Evolutionary conservation across 2,329 filamentous ascomycete species (phyloP).

Genomic region (Ceratocystis huliohia): DNA sequence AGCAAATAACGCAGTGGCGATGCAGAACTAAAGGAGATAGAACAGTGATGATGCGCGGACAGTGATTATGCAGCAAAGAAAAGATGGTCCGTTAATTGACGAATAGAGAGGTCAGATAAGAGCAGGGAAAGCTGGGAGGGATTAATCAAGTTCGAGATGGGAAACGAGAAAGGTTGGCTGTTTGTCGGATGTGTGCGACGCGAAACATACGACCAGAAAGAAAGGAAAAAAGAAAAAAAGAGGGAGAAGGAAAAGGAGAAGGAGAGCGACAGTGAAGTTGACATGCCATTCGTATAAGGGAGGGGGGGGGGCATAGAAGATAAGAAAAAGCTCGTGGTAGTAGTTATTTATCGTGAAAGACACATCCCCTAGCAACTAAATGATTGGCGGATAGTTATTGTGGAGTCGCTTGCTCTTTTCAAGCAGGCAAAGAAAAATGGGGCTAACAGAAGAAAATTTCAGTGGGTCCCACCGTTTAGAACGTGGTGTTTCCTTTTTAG

Average conservation of each 20-base stretch:
- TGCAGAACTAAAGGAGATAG: background rate
- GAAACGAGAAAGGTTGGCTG: too few species aligned
- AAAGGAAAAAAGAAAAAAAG: background rate
- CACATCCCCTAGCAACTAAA: background rate
- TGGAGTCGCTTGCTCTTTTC: background rate
- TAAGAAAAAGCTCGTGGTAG: too few species aligned
- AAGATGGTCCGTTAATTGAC: background rate
- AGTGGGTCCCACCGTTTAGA: background rate
- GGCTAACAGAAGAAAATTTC: slow-evolving; percentile 3
- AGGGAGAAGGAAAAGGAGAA: background rate
- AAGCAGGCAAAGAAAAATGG: background rate
- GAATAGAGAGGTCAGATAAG: background rate
- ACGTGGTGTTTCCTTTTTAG: background rate
- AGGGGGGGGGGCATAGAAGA: too few species aligned
- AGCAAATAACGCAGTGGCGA: slow-evolving; percentile 11
- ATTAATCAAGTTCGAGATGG: background rate
- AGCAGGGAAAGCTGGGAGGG: background rate
- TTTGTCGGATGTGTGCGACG: background rate
- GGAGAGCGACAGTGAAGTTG: too few species aligned
- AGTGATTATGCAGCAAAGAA: too few species aligned
- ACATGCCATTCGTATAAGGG: too few species aligned
- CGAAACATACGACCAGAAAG: background rate
- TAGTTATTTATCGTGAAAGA: too few species aligned
- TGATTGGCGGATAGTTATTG: slow-evolving; percentile 6
- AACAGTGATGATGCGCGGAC: background rate